These are phyloP conservation scores for Tylopilus sp. DNA, from an alignment of 1,284 basidiomycete species.

Conservation along the genomic window DNA sequence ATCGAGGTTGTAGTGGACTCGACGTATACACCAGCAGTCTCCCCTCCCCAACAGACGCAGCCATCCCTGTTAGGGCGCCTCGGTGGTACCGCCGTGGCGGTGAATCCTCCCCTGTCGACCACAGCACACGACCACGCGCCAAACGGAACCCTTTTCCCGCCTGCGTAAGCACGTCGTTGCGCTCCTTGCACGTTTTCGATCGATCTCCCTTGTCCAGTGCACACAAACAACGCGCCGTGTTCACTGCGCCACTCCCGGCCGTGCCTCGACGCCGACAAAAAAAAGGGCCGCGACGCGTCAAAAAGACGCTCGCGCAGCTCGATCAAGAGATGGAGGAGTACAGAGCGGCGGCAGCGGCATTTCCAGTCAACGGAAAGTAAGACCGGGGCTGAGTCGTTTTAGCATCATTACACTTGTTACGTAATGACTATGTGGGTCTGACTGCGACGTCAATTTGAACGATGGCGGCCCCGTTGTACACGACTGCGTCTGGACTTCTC, in stretches of 20 bases:
- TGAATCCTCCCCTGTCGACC: conserved; percentile 9
- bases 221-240: conserved; percentile 22
- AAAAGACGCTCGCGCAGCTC: conserved; percentile 51
- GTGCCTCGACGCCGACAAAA: conserved; percentile 37
- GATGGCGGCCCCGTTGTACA: conserved; percentile 88
- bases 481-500: conserved; percentile 77
- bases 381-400: background rate
- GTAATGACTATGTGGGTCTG: conserved; percentile 15
- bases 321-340: conserved; percentile 76
- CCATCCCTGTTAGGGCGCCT: conserved; percentile 41
- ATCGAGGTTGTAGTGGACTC: conserved; percentile 62
- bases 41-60: conserved; percentile 15
- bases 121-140: conserved; percentile 12
- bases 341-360: conserved; percentile 49
- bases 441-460: background rate
- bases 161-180: conserved; percentile 14
- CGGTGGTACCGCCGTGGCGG: conserved; percentile 12
- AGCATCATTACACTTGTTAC: conserved; percentile 16
- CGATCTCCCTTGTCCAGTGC: conserved; percentile 7
- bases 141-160: conserved; percentile 9
- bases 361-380: conserved; percentile 17
- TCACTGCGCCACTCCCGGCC: conserved; percentile 16
- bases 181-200: background rate
- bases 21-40: conserved; percentile 13
- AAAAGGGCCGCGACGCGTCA: conserved; percentile 64